Evolutionary conservation across 163 green algal genomes (phyloP).

Genomic region (Chloromonas sp.): DNA sequence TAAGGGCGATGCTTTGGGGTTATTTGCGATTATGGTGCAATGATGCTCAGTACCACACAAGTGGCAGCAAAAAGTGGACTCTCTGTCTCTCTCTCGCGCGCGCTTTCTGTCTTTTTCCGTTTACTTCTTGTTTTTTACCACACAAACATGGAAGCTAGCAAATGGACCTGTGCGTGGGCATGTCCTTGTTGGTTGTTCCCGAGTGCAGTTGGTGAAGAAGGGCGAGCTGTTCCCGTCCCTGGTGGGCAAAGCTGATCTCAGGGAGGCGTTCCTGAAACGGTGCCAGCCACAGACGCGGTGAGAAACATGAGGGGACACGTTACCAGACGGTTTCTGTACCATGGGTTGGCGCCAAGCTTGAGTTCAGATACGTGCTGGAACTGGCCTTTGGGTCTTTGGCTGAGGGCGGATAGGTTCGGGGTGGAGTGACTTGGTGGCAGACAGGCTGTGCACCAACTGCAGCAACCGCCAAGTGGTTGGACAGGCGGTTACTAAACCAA

Average conservation of each 20-base stretch:
- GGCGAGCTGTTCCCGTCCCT: constrained; percentile 41
- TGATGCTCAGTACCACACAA: no score
- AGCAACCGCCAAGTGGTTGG: neutral
- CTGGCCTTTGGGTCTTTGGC: neutral
- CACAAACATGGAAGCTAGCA: no score
- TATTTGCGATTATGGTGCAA: no score
- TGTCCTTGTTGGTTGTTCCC: no score
- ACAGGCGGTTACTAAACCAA: neutral
- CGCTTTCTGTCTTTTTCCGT: no score
- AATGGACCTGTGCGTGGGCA: no score
- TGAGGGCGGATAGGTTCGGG: neutral
- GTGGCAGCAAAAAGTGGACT: no score
- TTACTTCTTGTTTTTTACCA: no score
- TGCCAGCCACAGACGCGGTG: constrained; percentile 30
- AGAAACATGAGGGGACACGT: no score
- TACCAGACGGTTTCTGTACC: no score
- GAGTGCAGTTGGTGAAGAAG: constrained; percentile 12
- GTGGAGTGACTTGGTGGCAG: neutral
- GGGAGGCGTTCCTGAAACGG: constrained; percentile 34
- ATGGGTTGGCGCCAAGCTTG: neutral
- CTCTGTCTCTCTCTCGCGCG: no score
- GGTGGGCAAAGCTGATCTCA: constrained; percentile 41
- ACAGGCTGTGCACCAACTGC: neutral
- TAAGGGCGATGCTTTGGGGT: no score
- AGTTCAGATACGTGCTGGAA: neutral